phyloP scores from a whole-genome alignment of 2,329 filamentous ascomycete genomes.

The Epichloe baconii region DNA sequence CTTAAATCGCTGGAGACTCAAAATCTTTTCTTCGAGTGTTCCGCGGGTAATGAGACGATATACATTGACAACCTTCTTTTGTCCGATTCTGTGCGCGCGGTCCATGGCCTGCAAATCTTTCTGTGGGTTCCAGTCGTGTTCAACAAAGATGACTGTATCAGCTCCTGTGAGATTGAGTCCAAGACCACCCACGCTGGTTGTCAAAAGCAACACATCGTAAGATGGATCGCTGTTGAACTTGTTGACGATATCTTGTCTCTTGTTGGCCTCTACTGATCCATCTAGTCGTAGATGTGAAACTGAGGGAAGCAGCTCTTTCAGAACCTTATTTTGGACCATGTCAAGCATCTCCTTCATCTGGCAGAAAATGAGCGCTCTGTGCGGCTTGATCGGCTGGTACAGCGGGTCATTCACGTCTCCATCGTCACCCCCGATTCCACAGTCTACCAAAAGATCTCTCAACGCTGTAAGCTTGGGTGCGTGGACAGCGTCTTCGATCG shows the following conservation, averaged over 20 bases:
- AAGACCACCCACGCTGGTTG: slow-evolving; percentile 87
- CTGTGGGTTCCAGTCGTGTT: slow-evolving; percentile 99
- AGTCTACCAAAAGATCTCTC: slow-evolving; percentile 90
- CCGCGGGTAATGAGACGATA: slow-evolving; percentile 93
- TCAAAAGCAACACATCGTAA: slow-evolving; percentile 86
- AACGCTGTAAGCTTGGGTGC: slow-evolving; percentile 88
- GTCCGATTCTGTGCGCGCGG: slow-evolving; percentile 90
- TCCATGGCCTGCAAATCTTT: slow-evolving; percentile 99
- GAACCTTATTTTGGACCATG: slow-evolving; percentile 90
- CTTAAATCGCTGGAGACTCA: slow-evolving; percentile 97
- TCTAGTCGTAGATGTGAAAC: slow-evolving; percentile 93
- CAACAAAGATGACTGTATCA: slow-evolving; percentile 97
- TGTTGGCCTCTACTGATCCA: slow-evolving; percentile 81
- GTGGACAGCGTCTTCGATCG: slow-evolving; percentile 71
- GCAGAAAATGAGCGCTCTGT: slow-evolving; percentile 92
- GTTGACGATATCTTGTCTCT: slow-evolving; percentile 95
- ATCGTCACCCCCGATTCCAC: slow-evolving; percentile 76
- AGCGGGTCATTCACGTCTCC: slow-evolving; percentile 45
- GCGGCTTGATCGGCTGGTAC: slow-evolving; percentile 80
- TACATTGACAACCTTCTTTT: slow-evolving; percentile 99
- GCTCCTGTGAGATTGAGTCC: slow-evolving; percentile 93
- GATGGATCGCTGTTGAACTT: slow-evolving; percentile 97
- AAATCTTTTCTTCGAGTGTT: slow-evolving; percentile 95
- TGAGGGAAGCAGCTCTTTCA: slow-evolving; percentile 80
- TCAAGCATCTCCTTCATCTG: slow-evolving; percentile 99